Conservation (phyloP, 1,139 yeast species). For the Barnettozyma hawaiiensis region DNA sequence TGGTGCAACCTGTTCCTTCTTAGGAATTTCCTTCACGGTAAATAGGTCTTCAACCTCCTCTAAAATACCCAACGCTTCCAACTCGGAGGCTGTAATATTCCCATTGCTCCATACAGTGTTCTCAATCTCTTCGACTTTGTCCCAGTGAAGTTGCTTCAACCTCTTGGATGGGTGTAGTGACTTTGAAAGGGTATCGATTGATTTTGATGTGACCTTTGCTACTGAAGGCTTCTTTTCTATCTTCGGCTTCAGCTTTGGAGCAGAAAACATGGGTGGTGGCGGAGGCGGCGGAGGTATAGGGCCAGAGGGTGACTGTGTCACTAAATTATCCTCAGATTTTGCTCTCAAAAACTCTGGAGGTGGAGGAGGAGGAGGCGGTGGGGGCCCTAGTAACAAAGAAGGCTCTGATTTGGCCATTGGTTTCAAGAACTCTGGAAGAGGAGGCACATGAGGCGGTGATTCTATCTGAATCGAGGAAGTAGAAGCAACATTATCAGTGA, state of each 20-base stretch:
- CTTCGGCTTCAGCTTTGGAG: background rate
- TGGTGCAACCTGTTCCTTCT: conserved; percentile 26
- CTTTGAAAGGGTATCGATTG: conserved; percentile 16
- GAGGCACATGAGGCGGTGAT: conserved; percentile 31
- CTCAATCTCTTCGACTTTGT: conserved; percentile 61
- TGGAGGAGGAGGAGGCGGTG: conserved; percentile 26
- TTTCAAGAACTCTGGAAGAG: conserved; percentile 21
- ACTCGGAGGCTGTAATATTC: conserved; percentile 38
- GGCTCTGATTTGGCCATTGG: background rate
- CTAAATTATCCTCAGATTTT: background rate
- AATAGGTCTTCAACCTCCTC: conserved; percentile 76
- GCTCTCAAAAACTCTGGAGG: conserved; percentile 24
- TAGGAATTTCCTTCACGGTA: conserved; percentile 36
- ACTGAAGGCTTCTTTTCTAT: background rate
- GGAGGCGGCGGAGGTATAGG: conserved; percentile 30
- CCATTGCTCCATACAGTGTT: conserved; percentile 76
- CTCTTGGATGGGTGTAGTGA: conserved; percentile 47
- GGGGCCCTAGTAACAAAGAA: background rate
- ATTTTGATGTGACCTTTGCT: conserved; percentile 1
- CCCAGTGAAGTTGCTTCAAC: conserved; percentile 95
- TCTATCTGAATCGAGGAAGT: conserved; percentile 19
- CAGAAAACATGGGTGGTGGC: conserved; percentile 2
- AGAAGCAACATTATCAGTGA: background rate
- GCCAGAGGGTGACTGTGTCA: background rate
- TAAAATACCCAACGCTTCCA: conserved; percentile 67